These are phyloP conservation scores for Paramecium sexaurelia DNA, from an alignment of 73 alveolate species.

Conservation along the genomic window DNA sequence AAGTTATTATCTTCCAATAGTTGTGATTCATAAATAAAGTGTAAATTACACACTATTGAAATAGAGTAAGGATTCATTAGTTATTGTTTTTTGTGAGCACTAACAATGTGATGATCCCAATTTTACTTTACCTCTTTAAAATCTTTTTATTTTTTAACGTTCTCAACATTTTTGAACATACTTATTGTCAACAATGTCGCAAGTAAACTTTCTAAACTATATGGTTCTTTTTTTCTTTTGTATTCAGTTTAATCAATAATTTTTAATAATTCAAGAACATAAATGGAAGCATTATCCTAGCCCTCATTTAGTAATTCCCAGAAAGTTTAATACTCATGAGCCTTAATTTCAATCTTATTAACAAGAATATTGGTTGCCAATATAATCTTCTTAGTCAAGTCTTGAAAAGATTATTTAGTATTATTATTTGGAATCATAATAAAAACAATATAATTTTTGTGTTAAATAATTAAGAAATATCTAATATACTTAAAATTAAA, in stretches of 20 bases:
- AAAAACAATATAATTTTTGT: neutral
- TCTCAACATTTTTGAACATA: conserved; percentile 40
- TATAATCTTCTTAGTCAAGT: neutral
- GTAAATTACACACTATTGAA: conserved; percentile 28
- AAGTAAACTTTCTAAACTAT: conserved; percentile 31
- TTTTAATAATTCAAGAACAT: conserved; percentile 43
- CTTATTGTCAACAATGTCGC: conserved; percentile 18
- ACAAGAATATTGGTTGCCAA: neutral
- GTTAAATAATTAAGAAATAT: neutral
- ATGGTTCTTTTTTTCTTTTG: neutral
- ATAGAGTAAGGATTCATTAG: conserved; percentile 29
- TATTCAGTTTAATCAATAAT: conserved; percentile 42
- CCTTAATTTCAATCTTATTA: conserved; percentile 28
- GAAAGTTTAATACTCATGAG: conserved; percentile 6
- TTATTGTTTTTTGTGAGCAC: conserved; percentile 3
- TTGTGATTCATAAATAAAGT: neutral
- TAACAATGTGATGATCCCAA: conserved; percentile 42
- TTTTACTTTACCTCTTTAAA: conserved; percentile 31
- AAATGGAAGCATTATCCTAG: neutral
- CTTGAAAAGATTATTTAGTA: neutral
- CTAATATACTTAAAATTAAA: no score
- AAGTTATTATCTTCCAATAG: conserved; percentile 27
- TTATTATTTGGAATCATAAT: neutral
- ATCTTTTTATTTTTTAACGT: conserved; percentile 50
- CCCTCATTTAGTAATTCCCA: conserved; percentile 49